Percentiles rank a stretch among this genome's conserved stretches.
These are phyloP conservation scores for Trichoderma lentiforme DNA, from an alignment of 2,329 filamentous ascomycete genomes.

Conservation along the genomic window DNA sequence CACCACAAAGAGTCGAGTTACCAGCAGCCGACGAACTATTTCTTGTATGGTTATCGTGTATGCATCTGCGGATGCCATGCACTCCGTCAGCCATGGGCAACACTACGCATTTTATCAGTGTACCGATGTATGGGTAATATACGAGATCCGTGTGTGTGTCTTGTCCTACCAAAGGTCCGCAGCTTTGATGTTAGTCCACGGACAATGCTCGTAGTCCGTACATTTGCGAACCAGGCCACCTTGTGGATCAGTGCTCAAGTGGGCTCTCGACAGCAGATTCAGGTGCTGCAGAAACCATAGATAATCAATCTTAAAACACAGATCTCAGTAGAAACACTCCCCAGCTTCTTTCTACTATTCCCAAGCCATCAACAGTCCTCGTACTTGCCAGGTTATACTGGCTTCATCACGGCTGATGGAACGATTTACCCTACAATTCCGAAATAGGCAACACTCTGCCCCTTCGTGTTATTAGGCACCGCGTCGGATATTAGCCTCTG, in stretches of 20 bases:
- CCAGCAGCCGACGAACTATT: neutral
- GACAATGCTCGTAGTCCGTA: neutral
- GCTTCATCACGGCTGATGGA: neutral
- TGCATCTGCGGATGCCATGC: neutral
- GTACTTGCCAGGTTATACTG: neutral
- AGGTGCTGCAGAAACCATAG: neutral
- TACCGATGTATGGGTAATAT: neutral
- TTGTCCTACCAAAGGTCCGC: neutral
- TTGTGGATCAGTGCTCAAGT: neutral
- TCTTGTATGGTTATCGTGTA: neutral
- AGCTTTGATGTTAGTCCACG: neutral
- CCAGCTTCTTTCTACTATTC: neutral
- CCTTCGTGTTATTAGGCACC: neutral
- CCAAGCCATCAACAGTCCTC: neutral
- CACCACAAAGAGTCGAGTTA: neutral
- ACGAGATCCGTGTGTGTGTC: neutral
- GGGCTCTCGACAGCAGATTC: neutral
- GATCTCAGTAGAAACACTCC: neutral
- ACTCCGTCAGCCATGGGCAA: neutral
- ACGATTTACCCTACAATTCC: neutral
- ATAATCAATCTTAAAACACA: neutral
- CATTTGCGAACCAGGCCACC: neutral
- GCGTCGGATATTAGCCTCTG: constrained; percentile 6
- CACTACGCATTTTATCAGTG: neutral
- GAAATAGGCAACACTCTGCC: neutral